Evolutionary conservation across 441 rosid species (phyloP).

Genomic region (Melastoma candidum): DNA sequence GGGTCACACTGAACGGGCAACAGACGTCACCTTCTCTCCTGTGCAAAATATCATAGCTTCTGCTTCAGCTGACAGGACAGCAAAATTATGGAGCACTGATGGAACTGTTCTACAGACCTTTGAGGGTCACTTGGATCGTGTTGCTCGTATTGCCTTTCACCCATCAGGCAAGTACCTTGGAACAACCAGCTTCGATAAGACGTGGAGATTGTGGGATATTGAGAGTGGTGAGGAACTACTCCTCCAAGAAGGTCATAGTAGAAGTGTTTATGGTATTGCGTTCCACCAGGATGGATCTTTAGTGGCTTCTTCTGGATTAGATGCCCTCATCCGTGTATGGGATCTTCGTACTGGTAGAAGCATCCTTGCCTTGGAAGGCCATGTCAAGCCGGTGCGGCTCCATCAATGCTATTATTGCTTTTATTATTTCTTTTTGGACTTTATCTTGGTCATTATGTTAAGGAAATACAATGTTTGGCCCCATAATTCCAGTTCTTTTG

Average conservation of each 20-base stretch:
- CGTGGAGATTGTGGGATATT: constrained; percentile 93
- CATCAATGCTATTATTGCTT: background rate
- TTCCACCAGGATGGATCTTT: constrained; percentile 96
- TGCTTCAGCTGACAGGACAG: constrained; percentile 93
- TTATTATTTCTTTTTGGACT: constrained; percentile 1
- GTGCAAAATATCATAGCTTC: constrained; percentile 60
- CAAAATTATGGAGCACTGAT: constrained; percentile 75
- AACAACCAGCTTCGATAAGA: constrained; percentile 87
- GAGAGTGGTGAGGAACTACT: constrained; percentile 74
- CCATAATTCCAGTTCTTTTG: constrained; percentile 14
- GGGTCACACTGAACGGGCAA: constrained; percentile 86
- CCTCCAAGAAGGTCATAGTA: constrained; percentile 92
- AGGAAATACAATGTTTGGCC: constrained; percentile 1
- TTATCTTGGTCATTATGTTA: background rate
- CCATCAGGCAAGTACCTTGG: constrained; percentile 88
- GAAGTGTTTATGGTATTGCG: constrained; percentile 79
- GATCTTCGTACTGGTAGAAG: constrained; percentile 96
- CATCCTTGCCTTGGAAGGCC: constrained; percentile 80
- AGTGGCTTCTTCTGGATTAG: constrained; percentile 80
- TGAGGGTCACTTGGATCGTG: constrained; percentile 90
- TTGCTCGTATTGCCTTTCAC: constrained; percentile 84
- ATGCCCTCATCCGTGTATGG: constrained; percentile 88
- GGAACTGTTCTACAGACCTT: constrained; percentile 65
- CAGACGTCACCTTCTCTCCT: constrained; percentile 89
- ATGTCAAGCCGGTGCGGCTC: constrained; percentile 69